Percentiles rank a stretch among this genome's conserved stretches.
Conservation (phyloP, 2,329 filamentous ascomycete species). For the Aureobasidium sp. region DNA sequence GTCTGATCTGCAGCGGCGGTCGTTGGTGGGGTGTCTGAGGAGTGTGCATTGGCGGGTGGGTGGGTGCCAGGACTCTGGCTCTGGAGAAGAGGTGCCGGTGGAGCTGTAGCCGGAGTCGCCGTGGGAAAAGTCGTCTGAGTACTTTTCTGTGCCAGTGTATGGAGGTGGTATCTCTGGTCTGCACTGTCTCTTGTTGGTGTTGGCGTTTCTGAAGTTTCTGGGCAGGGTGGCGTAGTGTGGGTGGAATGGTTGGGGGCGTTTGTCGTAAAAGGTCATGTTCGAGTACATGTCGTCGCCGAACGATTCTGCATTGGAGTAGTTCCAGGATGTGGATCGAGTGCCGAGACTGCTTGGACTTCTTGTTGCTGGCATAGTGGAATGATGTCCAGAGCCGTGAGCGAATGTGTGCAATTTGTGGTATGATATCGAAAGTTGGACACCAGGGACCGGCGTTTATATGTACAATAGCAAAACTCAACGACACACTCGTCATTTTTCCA, state of each 20-base stretch:
- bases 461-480: neutral
- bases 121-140: neutral
- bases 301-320: constrained; percentile 5
- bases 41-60: neutral
- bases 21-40: neutral
- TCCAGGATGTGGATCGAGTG: constrained; percentile 6
- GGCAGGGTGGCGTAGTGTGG: constrained; percentile 1
- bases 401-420: neutral
- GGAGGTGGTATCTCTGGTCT: neutral
- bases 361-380: neutral
- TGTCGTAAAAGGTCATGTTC: constrained; percentile 1
- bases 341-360: neutral
- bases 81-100: neutral
- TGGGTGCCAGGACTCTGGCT: neutral
- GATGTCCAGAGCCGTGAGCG: neutral
- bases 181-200: neutral
- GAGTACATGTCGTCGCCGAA: constrained; percentile 4
- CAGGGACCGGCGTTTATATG: neutral
- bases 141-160: neutral
- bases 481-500: neutral
- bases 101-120: constrained; percentile 5
- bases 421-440: neutral
- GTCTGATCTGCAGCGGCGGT: neutral
- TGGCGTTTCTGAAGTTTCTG: neutral
- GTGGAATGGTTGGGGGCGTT: neutral